Base-by-base conservation (phyloP, 2,329 filamentous ascomycete species). In the Fusarium aywerte region DNA sequence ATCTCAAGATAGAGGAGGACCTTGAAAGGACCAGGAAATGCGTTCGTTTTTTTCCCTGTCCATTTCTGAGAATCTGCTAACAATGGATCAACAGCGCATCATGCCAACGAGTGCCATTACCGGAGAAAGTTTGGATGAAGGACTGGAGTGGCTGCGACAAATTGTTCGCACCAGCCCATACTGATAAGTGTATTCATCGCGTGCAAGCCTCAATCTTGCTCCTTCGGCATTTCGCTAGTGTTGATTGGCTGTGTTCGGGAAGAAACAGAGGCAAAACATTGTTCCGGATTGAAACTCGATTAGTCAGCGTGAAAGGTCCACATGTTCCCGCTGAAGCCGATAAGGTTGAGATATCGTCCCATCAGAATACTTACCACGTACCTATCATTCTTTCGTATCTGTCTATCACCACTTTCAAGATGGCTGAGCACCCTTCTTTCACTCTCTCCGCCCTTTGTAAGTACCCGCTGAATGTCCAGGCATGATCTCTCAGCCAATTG, bases 401-500 rank as follows among this genome's bases (percentile, higher is more conserved):
- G 32, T 16, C 18, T n/a, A 51, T 53, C 31, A 27, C 33, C 33
- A 31, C 20, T 45, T 27, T 9, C 49, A 33, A 36, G 44, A 80
- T 80, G 78, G 79, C 79, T 18, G 77, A 80, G 33, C 79, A 80
- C 58, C 79, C 78, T 36, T 79, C 78, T 0, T 80, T 80, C 49
- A 80, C 79, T 23, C 74, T 80, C 7, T 77, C 79, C 1, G 77
- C 70, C 39, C 76, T 80, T 4, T 51, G 79, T 80, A 71, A 75
- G 79, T 72, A 1, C 2, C 1, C 3, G 0, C 12, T n/a, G 8
- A 0, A 15, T 3, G 1, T 6, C 4, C 11, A n/a, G 2, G 1
- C 7, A 2, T 13, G 1, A 6, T 35, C 2, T 7, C 10, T 2
- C 11, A 9, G 4, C 16, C 39, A 42, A 44, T 49, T 62, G 20